Evolutionary conservation across 2,329 filamentous ascomycete genomes (phyloP).

Genomic region (Saccharata proteae): DNA sequence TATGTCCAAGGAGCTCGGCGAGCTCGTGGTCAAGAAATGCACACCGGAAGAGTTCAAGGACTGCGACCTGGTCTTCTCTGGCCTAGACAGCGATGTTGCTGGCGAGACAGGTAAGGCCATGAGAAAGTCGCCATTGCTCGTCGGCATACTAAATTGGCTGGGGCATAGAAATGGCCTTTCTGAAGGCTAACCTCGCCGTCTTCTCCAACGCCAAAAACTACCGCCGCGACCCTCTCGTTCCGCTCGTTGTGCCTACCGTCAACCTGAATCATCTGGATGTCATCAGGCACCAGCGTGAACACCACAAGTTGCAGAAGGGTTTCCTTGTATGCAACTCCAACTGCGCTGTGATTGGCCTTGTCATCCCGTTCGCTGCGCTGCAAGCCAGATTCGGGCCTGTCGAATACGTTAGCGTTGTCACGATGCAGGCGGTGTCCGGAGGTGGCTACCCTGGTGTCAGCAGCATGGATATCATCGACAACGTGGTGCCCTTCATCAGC

Average conservation of each 20-base stretch:
- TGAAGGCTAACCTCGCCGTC: slow-evolving; percentile 75
- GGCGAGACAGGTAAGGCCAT: slow-evolving; percentile 65
- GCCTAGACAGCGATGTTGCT: slow-evolving; percentile 83
- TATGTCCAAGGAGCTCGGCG: slow-evolving; percentile 63
- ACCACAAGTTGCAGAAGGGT: slow-evolving; percentile 63
- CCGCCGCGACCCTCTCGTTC: slow-evolving; percentile 78
- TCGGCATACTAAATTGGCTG: not conserved
- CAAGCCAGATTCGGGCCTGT: slow-evolving; percentile 76
- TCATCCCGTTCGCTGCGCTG: slow-evolving; percentile 86
- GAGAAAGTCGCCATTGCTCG: not conserved
- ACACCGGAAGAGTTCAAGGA: slow-evolving; percentile 69
- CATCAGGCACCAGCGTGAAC: slow-evolving; percentile 74
- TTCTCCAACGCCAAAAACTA: slow-evolving; percentile 99
- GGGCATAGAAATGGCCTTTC: slow-evolving; percentile 82
- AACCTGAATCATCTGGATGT: slow-evolving; percentile 80
- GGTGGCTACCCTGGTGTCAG: slow-evolving; percentile 84
- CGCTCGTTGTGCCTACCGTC: slow-evolving; percentile 88
- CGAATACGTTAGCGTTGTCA: slow-evolving; percentile 70
- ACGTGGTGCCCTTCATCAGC: slow-evolving; percentile 84
- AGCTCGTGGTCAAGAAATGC: slow-evolving; percentile 78
- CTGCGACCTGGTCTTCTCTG: slow-evolving; percentile 88
- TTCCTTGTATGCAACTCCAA: slow-evolving; percentile 98
- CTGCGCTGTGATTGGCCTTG: slow-evolving; percentile 91
- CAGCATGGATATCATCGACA: slow-evolving; percentile 93
- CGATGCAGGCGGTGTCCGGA: slow-evolving; percentile 87